phyloP scores from a whole-genome alignment of 75 land plant species.

The Cupressus sempervirens region DNA sequence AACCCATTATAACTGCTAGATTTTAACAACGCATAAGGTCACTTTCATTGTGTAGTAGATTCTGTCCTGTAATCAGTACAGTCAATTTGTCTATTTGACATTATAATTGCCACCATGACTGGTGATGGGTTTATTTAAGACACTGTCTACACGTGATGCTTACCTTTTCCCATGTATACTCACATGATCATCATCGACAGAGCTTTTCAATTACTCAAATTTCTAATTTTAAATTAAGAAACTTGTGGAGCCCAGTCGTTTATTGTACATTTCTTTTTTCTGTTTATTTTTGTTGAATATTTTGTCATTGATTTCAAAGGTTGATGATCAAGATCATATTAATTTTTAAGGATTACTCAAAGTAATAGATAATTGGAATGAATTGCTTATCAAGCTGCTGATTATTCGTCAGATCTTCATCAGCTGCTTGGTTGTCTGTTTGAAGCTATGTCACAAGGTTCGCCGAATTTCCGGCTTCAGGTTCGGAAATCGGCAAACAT shows the following conservation, averaged over 20 bases:
- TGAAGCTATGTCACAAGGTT: too few species aligned
- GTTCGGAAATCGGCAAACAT: too few species aligned
- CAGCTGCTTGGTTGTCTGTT: too few species aligned
- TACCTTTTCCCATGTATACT: background rate
- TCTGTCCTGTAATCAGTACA: background rate
- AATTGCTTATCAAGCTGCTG: too few species aligned
- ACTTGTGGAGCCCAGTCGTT: background rate
- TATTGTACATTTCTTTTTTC: background rate
- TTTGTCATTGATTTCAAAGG: too few species aligned
- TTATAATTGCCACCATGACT: background rate
- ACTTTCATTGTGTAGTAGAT: conserved; percentile 4
- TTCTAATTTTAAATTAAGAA: background rate
- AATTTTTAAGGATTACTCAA: too few species aligned
- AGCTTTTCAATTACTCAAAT: background rate
- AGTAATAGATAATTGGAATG: too few species aligned
- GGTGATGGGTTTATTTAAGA: background rate
- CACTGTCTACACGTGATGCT: conserved; percentile 3
- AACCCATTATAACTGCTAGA: background rate
- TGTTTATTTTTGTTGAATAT: background rate
- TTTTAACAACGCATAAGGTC: conserved; percentile 2
- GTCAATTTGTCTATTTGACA: background rate
- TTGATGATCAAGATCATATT: too few species aligned
- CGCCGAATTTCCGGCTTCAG: too few species aligned
- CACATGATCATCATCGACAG: background rate
- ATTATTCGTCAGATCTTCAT: too few species aligned